Evolutionary conservation across 164 flowering plant species (phyloP).

Genomic region (Liriodendron chinense): DNA sequence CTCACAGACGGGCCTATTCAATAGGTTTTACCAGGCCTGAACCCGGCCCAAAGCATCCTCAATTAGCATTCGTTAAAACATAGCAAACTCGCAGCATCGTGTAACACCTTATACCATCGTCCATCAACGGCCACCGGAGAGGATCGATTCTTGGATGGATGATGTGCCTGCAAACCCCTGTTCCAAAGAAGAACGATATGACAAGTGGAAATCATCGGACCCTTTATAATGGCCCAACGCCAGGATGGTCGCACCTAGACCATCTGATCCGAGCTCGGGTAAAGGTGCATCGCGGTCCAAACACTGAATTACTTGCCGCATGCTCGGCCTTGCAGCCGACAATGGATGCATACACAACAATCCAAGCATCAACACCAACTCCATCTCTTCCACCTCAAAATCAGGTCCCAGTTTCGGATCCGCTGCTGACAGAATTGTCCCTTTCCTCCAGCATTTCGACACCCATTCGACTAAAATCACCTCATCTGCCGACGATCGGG

Average conservation of each 20-base stretch:
- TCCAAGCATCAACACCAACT: conserved; percentile 17
- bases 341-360: conserved; percentile 26
- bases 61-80: no score
- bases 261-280: neutral
- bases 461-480: neutral
- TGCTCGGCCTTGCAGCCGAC: conserved; percentile 7
- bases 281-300: conserved; percentile 1
- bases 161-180: no score
- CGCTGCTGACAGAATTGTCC: neutral
- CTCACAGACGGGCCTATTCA: no score
- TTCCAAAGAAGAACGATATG: no score
- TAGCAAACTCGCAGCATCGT: no score
- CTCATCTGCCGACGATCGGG: neutral
- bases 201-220: no score
- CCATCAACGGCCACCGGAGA: no score
- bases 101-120: no score
- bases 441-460: neutral
- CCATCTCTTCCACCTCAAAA: conserved; percentile 16
- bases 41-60: no score
- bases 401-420: neutral
- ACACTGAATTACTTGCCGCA: conserved; percentile 8
- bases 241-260: neutral
- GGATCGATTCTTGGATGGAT: no score
- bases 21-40: no score
- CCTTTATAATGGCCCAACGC: neutral